Evolutionary conservation across 2,329 filamentous ascomycete species (phyloP).

Genomic region (Cladophialophora immunda): DNA sequence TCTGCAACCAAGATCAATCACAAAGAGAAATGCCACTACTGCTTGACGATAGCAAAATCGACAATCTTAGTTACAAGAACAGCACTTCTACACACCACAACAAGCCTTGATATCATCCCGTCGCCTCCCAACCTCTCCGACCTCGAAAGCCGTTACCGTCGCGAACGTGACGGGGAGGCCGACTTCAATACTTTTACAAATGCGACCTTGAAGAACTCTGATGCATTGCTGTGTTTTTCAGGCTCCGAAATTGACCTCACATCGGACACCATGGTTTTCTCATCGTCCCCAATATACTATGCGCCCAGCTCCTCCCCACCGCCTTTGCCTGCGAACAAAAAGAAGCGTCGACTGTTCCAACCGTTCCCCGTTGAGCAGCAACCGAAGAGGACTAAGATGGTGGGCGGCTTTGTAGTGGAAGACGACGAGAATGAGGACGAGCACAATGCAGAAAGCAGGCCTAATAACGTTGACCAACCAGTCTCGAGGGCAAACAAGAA

Average conservation of each 20-base stretch:
- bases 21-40: not conserved
- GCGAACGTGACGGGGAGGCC: not conserved
- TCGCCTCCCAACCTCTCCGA: slow-evolving; percentile 16
- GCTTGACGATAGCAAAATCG: not conserved
- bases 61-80: not conserved
- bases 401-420: slow-evolving; percentile 54
- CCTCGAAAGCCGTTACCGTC: slow-evolving; percentile 4
- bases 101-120: slow-evolving; percentile 1
- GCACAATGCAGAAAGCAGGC: slow-evolving; percentile 9
- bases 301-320: slow-evolving; percentile 50
- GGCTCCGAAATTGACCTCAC: not conserved
- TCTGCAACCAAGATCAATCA: not conserved
- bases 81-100: slow-evolving; percentile 1
- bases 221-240: not conserved
- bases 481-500: not conserved
- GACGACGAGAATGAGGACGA: slow-evolving; percentile 50
- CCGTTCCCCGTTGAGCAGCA: slow-evolving; percentile 41
- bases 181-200: not conserved
- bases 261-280: slow-evolving; percentile 51
- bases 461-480: not conserved
- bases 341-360: slow-evolving; percentile 53
- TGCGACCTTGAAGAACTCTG: slow-evolving; percentile 3
- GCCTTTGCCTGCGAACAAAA: slow-evolving; percentile 42
- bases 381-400: slow-evolving; percentile 50
- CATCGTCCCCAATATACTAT: slow-evolving; percentile 51